phyloP scores from a whole-genome alignment of 768 basidiomycete species.

The Gelatoporia subvermispora region DNA sequence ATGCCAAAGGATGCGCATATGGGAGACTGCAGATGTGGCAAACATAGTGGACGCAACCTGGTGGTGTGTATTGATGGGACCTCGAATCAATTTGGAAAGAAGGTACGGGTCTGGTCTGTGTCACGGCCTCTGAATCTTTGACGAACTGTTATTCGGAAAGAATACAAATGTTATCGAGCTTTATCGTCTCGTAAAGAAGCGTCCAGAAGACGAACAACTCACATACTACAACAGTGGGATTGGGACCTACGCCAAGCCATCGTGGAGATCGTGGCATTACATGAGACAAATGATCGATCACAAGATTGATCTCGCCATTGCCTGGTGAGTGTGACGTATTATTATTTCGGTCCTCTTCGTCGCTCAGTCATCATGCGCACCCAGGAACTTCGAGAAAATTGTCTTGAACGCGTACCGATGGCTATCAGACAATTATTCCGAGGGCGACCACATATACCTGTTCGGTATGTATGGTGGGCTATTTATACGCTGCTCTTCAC shows the following conservation, averaged over 20 bases:
- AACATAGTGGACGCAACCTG: background rate
- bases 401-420: constrained; percentile 25
- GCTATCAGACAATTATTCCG: constrained; percentile 25
- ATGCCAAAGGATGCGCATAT: too few relatives aligned
- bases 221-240: constrained; percentile 21
- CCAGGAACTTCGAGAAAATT: constrained; percentile 17
- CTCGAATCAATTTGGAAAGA: constrained; percentile 7
- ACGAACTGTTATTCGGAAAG: background rate
- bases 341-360: background rate
- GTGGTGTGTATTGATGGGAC: constrained; percentile 11
- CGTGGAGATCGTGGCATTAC: background rate
- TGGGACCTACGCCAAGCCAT: constrained; percentile 14
- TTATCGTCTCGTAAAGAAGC: constrained; percentile 8
- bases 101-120: background rate
- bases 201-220: constrained; percentile 5
- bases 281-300: background rate
- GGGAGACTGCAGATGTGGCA: background rate
- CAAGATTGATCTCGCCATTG: constrained; percentile 11
- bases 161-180: constrained; percentile 14
- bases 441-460: constrained; percentile 31
- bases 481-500: background rate
- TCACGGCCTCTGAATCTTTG: background rate
- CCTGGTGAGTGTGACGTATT: constrained; percentile 2
- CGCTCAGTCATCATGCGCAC: background rate
- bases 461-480: constrained; percentile 23